Evolutionary conservation across 2,329 filamentous ascomycete species (phyloP), one percentile per base, ranked within the genome.

Genomic region (Camillea tinctor): DNA sequence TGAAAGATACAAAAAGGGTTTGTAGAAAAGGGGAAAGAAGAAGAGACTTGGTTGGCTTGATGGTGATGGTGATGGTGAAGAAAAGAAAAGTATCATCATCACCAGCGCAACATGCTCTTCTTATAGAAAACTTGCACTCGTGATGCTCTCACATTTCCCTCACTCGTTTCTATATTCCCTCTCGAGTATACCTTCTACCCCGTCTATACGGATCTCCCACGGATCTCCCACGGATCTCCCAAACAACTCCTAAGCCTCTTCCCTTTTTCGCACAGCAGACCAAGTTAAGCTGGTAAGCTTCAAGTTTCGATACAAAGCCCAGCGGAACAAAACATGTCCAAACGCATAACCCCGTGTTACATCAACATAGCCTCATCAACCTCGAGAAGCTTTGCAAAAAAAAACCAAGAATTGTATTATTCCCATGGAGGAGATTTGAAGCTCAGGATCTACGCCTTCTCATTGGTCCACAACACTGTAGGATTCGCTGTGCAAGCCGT

Each of bases 41-140:
- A 44, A 44, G 57, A 57, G 22, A 52, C 26, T 56, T 36, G 30
- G 48, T 26, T 60, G 26, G 54, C 49, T 64, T 54, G 13, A 36
- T 65, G 61, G 59, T 67, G 62, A 30, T 30, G 26, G 13, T 54
- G 58, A 64, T 68, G 66, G 64, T 62, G 62, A 63, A 40, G 53
- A 51, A 57, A 61, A 48, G 59, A 64, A 53, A n/a, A 20, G 19
- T 21, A 52, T 54, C 26, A 30, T 52, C 48, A 24, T 61, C 52
- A 52, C 48, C 56, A 53, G 62, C 19, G 52, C 52, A 57, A 20
- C 54, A 17, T 21, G 7, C 19, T 48, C 57, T 60, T 66, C 60
- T 69, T 69, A 69, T 69, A 69, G 56, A 67, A 19, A 55, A 59
- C 56, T 55, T 36, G 11, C n/a, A 30, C 40, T 23, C 11, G 55